phyloP scores from a whole-genome alignment of 1,139 yeast genomes.

The Magnusiomyces tetraspermus region DNA sequence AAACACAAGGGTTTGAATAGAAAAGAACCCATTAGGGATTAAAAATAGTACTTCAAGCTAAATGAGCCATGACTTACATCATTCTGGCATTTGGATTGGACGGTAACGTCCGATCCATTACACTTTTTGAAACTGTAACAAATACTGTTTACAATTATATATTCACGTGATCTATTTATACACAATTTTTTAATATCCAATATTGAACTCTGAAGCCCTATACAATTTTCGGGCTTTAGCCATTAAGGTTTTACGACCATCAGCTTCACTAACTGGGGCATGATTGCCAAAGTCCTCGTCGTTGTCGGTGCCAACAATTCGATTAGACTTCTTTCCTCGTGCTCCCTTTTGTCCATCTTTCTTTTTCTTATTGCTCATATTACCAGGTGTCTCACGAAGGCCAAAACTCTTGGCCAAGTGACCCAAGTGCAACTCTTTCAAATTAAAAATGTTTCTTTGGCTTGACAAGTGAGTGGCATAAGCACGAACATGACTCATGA shows the following conservation, averaged over 20 bases:
- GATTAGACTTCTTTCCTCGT: conserved; percentile 24
- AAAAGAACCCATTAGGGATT: too few relatives aligned
- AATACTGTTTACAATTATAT: neutral
- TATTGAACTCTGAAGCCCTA: conserved; percentile 63
- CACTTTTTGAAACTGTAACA: too few relatives aligned
- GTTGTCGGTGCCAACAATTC: conserved; percentile 13
- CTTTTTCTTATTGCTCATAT: conserved; percentile 26
- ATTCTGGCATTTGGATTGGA: too few relatives aligned
- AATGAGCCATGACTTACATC: too few relatives aligned
- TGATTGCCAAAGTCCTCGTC: conserved; percentile 2
- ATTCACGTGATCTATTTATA: neutral
- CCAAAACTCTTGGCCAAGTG: conserved; percentile 95
- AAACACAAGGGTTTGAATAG: too few relatives aligned
- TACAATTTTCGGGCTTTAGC: conserved; percentile 51
- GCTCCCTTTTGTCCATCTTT: conserved; percentile 23
- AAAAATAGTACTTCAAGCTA: too few relatives aligned
- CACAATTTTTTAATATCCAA: conserved; percentile 23
- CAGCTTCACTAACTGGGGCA: conserved; percentile 3
- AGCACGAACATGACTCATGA: conserved; percentile 83
- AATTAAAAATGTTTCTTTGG: conserved; percentile 72
- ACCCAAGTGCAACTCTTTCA: conserved; percentile 77
- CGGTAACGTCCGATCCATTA: too few relatives aligned
- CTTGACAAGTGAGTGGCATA: conserved; percentile 87
- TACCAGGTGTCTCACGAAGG: conserved; percentile 86
- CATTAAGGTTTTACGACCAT: conserved; percentile 54